phyloP scores from a whole-genome alignment of 305 asterid species.

The Fraxinus platypoda region DNA sequence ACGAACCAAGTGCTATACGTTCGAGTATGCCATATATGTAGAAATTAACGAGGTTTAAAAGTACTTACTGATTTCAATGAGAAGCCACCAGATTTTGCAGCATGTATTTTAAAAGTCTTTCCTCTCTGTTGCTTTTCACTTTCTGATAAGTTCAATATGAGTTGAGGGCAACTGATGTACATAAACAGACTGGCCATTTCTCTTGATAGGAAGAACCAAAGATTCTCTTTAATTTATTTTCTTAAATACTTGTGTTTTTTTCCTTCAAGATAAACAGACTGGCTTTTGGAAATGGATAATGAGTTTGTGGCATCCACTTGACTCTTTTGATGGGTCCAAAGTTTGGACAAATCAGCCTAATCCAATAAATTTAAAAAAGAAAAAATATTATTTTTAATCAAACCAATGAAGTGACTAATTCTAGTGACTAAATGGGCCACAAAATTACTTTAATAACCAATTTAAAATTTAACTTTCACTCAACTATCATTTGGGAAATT shows the following conservation, averaged over 20 bases:
- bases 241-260: not conserved
- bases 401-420: not conserved
- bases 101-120: slow-evolving; percentile 28
- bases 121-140: slow-evolving; percentile 26
- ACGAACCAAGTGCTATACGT: not conserved
- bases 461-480: too few species aligned
- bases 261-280: not conserved
- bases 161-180: slow-evolving; percentile 14
- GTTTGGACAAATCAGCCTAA: not conserved
- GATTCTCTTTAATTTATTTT: slow-evolving; percentile 27
- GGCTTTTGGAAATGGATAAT: slow-evolving; percentile 42
- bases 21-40: not conserved
- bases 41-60: not conserved
- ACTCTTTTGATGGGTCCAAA: not conserved
- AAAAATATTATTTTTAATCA: not conserved
- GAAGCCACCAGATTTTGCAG: slow-evolving; percentile 65
- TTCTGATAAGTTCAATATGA: slow-evolving; percentile 11
- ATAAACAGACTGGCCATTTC: not conserved
- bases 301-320: slow-evolving; percentile 36
- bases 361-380: not conserved
- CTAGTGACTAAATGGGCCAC: too few species aligned
- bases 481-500: too few species aligned
- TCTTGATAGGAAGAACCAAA: slow-evolving; percentile 6
- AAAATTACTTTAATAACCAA: too few species aligned
- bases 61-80: slow-evolving; percentile 48